Evolutionary conservation across 768 basidiomycete genomes (phyloP).

Genomic region (Rhodotorula kratochvilovae): DNA sequence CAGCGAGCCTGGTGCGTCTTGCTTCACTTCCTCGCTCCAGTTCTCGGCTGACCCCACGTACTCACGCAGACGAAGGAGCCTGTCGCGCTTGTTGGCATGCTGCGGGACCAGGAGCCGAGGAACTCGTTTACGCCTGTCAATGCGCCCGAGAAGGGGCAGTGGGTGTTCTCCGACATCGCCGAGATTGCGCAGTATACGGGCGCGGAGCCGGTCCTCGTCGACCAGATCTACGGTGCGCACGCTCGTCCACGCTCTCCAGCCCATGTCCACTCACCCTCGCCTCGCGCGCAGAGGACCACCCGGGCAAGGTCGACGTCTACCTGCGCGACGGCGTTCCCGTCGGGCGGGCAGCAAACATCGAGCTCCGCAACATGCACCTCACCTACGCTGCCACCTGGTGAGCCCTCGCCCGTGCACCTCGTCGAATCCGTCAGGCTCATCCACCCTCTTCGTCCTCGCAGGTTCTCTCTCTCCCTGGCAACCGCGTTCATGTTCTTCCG

Average conservation of each 20-base stretch:
- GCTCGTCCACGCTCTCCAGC: neutral
- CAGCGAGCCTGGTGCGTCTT: slow-evolving; percentile 44
- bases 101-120: slow-evolving; percentile 64
- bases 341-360: slow-evolving; percentile 74
- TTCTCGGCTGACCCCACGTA: neutral
- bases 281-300: slow-evolving; percentile 61
- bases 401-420: neutral
- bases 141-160: slow-evolving; percentile 67
- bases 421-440: slow-evolving; percentile 1
- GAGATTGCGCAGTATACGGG: slow-evolving; percentile 74
- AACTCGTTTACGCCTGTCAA: slow-evolving; percentile 88
- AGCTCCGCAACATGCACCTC: slow-evolving; percentile 86
- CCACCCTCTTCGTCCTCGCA: slow-evolving; percentile 67
- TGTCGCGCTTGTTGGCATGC: slow-evolving; percentile 77
- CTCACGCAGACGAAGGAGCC: slow-evolving; percentile 50
- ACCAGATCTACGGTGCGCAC: slow-evolving; percentile 64
- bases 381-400: slow-evolving; percentile 95
- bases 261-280: neutral
- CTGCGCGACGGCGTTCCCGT: slow-evolving; percentile 72
- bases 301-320: slow-evolving; percentile 62
- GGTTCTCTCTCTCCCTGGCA: slow-evolving; percentile 83
- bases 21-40: neutral
- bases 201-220: slow-evolving; percentile 67
- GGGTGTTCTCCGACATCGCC: slow-evolving; percentile 86
- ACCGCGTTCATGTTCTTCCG: slow-evolving; percentile 71